A percentile compares a stretch with the other conserved stretches of the same genome.
These are phyloP conservation scores for Globisporangium irregulare DNA, from an alignment of 352 stramenopile species.

Conservation along the genomic window DNA sequence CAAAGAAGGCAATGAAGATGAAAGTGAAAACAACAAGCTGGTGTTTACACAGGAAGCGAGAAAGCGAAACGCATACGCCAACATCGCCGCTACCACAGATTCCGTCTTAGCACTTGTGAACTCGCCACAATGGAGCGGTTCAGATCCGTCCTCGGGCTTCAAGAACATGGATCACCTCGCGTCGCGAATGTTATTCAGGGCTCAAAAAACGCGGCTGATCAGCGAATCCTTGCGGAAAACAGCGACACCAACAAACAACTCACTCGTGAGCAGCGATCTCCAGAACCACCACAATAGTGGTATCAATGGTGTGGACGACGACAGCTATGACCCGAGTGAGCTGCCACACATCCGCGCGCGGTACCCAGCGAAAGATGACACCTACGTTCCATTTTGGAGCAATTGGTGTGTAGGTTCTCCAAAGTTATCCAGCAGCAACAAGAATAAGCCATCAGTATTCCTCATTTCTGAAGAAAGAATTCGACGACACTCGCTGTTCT, in stretches of 20 bases:
- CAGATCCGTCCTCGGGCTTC: conserved; percentile 24
- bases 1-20: not conserved
- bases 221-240: conserved; percentile 27
- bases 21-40: not conserved
- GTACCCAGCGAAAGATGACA: not conserved
- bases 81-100: not conserved
- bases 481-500: conserved; percentile 10
- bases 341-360: conserved; percentile 11
- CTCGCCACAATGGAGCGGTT: conserved; percentile 22
- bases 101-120: conserved; percentile 25
- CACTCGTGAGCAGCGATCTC: not conserved
- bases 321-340: conserved; percentile 12
- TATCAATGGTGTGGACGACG: not conserved
- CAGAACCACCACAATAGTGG: not conserved
- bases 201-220: conserved; percentile 42
- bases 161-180: conserved; percentile 14
- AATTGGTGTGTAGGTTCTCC: too few species aligned
- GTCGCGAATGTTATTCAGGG: conserved; percentile 26
- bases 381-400: conserved; percentile 12
- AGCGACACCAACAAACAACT: conserved; percentile 9
- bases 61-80: not conserved
- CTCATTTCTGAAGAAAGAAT: not conserved
- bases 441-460: not conserved
- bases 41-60: not conserved
- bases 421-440: not conserved